A percentile compares a stretch with the other conserved stretches of the same genome.
Conservation (phyloP, 148 eudicot genomes). For the Euryodendron excelsum region DNA sequence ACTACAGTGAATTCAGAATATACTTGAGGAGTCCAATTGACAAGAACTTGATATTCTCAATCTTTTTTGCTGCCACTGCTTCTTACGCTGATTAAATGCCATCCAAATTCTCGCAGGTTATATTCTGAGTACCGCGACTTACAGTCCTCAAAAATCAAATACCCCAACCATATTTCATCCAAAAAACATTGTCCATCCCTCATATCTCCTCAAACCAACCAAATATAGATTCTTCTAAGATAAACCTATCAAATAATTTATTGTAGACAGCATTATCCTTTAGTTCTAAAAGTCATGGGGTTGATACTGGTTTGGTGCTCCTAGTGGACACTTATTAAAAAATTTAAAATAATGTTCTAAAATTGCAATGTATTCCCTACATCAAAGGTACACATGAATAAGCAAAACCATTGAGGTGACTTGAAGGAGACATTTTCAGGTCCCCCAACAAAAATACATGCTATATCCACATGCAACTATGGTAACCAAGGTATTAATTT, state of each 20-base stretch:
- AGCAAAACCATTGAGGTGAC: no score
- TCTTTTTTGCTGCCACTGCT: background rate
- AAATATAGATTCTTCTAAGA: background rate
- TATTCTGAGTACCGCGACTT: background rate
- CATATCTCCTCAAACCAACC: background rate
- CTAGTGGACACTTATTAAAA: background rate
- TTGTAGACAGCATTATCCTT: background rate
- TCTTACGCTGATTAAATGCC: background rate
- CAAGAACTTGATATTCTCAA: background rate
- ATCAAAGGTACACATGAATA: background rate
- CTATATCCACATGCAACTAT: background rate
- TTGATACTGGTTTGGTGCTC: background rate
- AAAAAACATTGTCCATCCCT: background rate
- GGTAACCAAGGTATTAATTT: background rate
- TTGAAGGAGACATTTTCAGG: no score
- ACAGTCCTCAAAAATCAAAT: background rate
- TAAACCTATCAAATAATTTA: background rate
- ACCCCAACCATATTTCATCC: background rate
- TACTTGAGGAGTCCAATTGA: background rate
- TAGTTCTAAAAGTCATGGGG: background rate
- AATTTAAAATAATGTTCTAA: no score
- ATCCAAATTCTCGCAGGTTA: background rate
- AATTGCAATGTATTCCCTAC: background rate
- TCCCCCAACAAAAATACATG: background rate
- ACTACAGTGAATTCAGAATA: background rate